These are phyloP conservation scores for Argentina anserina DNA, from an alignment of 306 rosid genomes.

Conservation along the genomic window DNA sequence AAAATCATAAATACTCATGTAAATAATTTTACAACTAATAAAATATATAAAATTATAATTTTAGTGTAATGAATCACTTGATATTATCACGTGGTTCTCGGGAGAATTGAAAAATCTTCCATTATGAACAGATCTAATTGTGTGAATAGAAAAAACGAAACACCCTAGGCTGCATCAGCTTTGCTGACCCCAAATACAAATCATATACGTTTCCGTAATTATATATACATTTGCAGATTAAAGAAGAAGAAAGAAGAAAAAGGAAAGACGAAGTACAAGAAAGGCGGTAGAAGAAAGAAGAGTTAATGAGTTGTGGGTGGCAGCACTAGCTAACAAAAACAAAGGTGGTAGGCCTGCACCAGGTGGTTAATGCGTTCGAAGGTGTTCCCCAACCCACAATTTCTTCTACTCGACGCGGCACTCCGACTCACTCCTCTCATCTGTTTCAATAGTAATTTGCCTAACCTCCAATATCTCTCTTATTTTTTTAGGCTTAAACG, in stretches of 20 bases:
- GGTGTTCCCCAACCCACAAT: neutral
- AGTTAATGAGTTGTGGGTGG: neutral
- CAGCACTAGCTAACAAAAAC: neutral
- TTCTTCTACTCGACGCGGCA: neutral
- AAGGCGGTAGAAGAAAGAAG: too few species aligned
- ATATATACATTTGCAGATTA: neutral
- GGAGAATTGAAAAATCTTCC: too few species aligned
- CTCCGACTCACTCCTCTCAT: slow-evolving; percentile 1
- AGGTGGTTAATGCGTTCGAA: neutral
- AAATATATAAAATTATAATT: too few species aligned
- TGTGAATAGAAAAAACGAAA: too few species aligned
- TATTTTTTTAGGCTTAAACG: neutral
- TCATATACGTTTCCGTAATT: neutral
- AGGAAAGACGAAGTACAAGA: too few species aligned
- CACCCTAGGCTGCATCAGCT: too few species aligned
- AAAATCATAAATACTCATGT: too few species aligned
- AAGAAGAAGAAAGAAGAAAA: too few species aligned
- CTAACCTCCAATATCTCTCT: neutral
- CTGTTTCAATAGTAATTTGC: neutral
- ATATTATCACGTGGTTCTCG: too few species aligned
- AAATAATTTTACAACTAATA: too few species aligned
- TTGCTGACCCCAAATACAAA: neutral
- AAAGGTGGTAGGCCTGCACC: neutral
- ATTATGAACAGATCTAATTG: too few species aligned
- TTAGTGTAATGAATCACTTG: too few species aligned